Conservation (phyloP, 2,329 filamentous ascomycete genomes). For the Claviceps quebecensis region DNA sequence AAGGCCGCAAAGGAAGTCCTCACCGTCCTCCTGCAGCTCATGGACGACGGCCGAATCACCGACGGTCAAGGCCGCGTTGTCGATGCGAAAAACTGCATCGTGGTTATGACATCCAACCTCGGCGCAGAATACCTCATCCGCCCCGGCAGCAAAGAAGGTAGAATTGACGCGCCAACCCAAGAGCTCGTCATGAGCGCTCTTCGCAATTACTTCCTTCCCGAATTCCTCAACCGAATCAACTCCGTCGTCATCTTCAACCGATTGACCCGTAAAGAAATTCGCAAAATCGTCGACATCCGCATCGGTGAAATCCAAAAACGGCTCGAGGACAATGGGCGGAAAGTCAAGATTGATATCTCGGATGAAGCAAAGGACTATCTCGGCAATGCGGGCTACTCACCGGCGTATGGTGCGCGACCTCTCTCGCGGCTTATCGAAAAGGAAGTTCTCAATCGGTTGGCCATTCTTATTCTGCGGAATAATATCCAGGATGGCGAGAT, state of each 20-base stretch:
- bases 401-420: slow-evolving; percentile 85
- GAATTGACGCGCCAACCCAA: slow-evolving; percentile 69
- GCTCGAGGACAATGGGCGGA: slow-evolving; percentile 69
- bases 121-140: slow-evolving; percentile 88
- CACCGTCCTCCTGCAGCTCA: slow-evolving; percentile 94
- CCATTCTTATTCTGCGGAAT: slow-evolving; percentile 78
- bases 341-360: slow-evolving; percentile 70
- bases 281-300: slow-evolving; percentile 87
- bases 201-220: slow-evolving; percentile 91
- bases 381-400: slow-evolving; percentile 81
- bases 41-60: slow-evolving; percentile 97
- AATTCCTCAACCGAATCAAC: slow-evolving; percentile 97
- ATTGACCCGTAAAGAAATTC: slow-evolving; percentile 76
- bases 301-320: slow-evolving; percentile 83
- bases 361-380: slow-evolving; percentile 87
- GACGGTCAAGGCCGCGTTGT: slow-evolving; percentile 92
- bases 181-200: slow-evolving; percentile 86
- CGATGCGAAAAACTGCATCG: slow-evolving; percentile 94
- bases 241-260: slow-evolving; percentile 98
- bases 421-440: slow-evolving; percentile 86
- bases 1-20: slow-evolving; percentile 97
- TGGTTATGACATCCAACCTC: slow-evolving; percentile 97
- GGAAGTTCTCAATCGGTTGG: slow-evolving; percentile 87
- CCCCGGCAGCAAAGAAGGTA: slow-evolving; percentile 63
- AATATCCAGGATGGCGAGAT: slow-evolving; percentile 73